Evolutionary conservation across 2,329 filamentous ascomycete genomes (phyloP).

Genomic region (Fusarium newnesense): DNA sequence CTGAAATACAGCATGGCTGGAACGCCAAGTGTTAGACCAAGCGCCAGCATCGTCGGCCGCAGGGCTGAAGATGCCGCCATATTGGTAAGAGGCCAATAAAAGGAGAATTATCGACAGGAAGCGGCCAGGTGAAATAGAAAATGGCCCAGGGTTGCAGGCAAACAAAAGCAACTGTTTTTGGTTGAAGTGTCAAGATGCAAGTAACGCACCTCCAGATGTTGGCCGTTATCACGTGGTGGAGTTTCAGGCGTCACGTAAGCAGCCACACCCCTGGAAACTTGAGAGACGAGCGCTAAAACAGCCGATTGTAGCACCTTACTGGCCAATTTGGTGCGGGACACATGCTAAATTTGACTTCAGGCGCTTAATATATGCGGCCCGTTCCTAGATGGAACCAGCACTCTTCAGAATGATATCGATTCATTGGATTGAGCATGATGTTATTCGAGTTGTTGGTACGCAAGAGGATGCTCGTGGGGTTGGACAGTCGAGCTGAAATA

Average conservation of each 20-base stretch:
- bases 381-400: neutral
- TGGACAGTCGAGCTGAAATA: neutral
- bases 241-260: neutral
- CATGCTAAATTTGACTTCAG: neutral
- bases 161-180: neutral
- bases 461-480: neutral
- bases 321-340: neutral
- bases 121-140: neutral
- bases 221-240: neutral
- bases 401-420: neutral
- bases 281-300: neutral
- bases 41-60: constrained; percentile 22
- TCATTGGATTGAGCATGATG: neutral
- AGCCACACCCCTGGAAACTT: neutral
- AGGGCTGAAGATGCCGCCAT: constrained; percentile 11
- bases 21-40: constrained; percentile 26
- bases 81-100: neutral
- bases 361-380: neutral
- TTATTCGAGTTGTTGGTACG: neutral
- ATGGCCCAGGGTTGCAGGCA: neutral
- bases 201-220: neutral
- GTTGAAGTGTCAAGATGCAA: neutral
- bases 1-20: constrained; percentile 31
- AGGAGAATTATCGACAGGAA: neutral
- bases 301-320: neutral